Conservation (phyloP, 139 green algal species). For the Gonium pectorale region DNA sequence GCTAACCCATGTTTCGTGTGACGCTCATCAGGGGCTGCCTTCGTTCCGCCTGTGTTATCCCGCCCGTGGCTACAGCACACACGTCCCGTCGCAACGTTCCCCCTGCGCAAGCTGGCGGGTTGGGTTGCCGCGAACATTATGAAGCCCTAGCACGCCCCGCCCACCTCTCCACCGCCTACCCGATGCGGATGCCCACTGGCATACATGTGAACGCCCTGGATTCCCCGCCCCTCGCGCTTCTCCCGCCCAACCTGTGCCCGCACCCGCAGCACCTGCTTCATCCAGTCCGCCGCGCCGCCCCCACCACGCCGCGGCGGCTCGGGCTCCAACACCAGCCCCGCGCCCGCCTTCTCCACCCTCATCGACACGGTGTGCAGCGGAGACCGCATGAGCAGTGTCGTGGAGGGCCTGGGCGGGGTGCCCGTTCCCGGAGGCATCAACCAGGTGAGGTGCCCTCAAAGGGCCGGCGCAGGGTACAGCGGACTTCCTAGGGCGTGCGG, state of each 20-base stretch:
- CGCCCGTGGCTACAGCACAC: too few species aligned
- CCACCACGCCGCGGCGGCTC: not conserved
- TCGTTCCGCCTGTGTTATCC: too few species aligned
- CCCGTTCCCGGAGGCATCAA: not conserved
- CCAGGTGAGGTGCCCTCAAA: too few species aligned
- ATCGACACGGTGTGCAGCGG: not conserved
- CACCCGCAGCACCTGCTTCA: not conserved
- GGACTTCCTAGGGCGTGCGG: too few species aligned
- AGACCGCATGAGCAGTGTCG: not conserved
- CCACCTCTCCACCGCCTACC: not conserved
- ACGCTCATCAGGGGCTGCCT: not conserved
- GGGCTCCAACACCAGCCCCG: not conserved
- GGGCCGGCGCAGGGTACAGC: too few species aligned
- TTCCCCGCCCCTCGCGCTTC: not conserved
- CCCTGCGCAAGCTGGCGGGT: too few species aligned
- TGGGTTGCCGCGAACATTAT: too few species aligned
- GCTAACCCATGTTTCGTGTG: not conserved
- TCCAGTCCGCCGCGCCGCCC: not conserved
- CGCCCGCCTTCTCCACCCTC: not conserved
- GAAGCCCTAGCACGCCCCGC: too few species aligned
- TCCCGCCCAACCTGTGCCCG: not conserved
- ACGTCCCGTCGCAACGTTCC: not conserved
- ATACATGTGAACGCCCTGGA: not conserved
- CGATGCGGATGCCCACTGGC: too few species aligned
- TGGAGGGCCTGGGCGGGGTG: slow-evolving; percentile 1